Percentiles rank a stretch among this genome's conserved stretches.
Conservation (phyloP, 2,329 filamentous ascomycete species). For the Conoideocrella luteorostrata region DNA sequence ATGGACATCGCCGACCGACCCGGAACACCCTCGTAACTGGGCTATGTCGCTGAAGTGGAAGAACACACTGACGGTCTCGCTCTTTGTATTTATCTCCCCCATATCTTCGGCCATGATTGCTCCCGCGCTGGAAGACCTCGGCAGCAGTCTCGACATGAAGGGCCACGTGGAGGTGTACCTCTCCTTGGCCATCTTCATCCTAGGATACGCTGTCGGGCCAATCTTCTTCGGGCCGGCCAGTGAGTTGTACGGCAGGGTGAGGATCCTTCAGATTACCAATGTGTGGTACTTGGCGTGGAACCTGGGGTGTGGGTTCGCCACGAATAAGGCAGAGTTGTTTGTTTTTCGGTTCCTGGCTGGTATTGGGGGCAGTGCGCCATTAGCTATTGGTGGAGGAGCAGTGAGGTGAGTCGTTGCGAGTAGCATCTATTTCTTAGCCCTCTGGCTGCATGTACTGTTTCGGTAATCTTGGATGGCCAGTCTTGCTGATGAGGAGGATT, state of each 20-base stretch:
- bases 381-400: slow-evolving; percentile 2
- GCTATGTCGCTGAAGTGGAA: not conserved
- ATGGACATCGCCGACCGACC: too few relatives aligned
- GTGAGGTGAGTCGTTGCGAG: slow-evolving; percentile 1
- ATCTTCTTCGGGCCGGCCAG: slow-evolving; percentile 42
- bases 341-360: slow-evolving; percentile 41
- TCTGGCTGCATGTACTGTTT: too few relatives aligned
- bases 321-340: slow-evolving; percentile 36
- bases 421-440: too few relatives aligned
- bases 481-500: too few relatives aligned
- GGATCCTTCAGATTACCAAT: slow-evolving; percentile 34
- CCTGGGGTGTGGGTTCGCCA: slow-evolving; percentile 18
- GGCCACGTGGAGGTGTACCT: slow-evolving; percentile 5
- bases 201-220: slow-evolving; percentile 45
- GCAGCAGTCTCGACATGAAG: not conserved
- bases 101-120: slow-evolving; percentile 4
- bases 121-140: slow-evolving; percentile 3
- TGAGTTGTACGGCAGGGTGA: slow-evolving; percentile 39
- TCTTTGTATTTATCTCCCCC: slow-evolving; percentile 4
- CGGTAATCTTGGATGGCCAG: too few relatives aligned
- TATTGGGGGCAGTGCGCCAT: slow-evolving; percentile 26
- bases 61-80: not conserved
- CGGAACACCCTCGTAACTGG: slow-evolving; percentile 4
- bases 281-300: slow-evolving; percentile 38
- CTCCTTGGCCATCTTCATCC: slow-evolving; percentile 43